Evolutionary conservation across 345 rosid genomes (phyloP).

Genomic region (Nasturtium officinale): DNA sequence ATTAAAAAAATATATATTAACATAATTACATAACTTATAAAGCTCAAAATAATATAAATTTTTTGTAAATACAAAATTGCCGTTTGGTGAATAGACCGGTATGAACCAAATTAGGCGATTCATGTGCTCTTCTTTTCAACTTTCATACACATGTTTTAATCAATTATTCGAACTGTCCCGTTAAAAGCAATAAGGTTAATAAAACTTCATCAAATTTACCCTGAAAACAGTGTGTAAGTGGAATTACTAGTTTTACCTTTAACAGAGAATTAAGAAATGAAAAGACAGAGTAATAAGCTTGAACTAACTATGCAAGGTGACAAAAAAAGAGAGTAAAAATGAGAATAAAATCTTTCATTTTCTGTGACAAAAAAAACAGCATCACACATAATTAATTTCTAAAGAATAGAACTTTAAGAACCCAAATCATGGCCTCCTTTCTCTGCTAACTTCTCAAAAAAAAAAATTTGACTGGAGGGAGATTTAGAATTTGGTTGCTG

Average conservation of each 20-base stretch:
- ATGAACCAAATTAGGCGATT: not conserved
- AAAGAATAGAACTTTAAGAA: conserved; percentile 25
- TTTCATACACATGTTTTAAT: not conserved
- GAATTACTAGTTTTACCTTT: not conserved
- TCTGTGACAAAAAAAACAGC: not conserved
- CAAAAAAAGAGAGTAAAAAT: not conserved
- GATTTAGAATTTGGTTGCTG: conserved; percentile 18
- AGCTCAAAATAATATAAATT: not conserved
- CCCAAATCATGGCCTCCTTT: conserved; percentile 26
- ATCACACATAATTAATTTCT: conserved; percentile 4
- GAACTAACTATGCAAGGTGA: conserved; percentile 8
- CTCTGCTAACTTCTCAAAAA: conserved; percentile 16
- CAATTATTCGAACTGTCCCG: not conserved
- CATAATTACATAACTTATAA: not conserved
- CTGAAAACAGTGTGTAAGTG: not conserved
- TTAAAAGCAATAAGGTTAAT: not conserved
- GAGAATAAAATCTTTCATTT: conserved; percentile 10
- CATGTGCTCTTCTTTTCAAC: not conserved
- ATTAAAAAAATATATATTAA: no score
- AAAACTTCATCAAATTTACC: not conserved
- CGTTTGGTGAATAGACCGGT: not conserved
- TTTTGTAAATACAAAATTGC: not conserved
- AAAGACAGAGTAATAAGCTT: not conserved
- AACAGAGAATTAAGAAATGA: no score
- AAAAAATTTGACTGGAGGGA: not conserved